phyloP scores from a whole-genome alignment of 2,329 filamentous ascomycete species.

The Pseudogymnoascus sp. region DNA sequence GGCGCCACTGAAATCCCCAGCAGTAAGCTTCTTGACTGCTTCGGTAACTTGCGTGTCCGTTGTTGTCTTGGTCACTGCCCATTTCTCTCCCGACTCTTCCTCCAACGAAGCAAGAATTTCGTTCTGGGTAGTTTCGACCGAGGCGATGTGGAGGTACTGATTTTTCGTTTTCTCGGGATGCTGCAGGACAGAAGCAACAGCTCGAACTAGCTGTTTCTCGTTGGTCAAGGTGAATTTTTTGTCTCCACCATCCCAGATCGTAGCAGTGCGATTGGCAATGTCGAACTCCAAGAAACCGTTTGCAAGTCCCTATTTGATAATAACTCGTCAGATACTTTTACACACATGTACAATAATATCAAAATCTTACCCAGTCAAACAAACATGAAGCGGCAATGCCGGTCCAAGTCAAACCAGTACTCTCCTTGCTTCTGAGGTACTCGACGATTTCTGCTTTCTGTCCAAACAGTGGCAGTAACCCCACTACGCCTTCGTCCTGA shows the following conservation, averaged over 20 bases:
- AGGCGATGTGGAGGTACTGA: conserved; percentile 26
- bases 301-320: conserved; percentile 33
- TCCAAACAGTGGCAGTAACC: conserved; percentile 27
- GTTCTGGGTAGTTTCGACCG: conserved; percentile 28
- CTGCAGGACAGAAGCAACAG: conserved; percentile 26
- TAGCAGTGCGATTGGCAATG: conserved; percentile 39
- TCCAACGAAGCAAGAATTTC: conserved; percentile 26
- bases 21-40: conserved; percentile 17
- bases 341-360: no score
- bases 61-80: conserved; percentile 17
- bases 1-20: conserved; percentile 22
- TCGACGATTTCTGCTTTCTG: conserved; percentile 33
- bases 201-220: conserved; percentile 25
- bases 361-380: conserved; percentile 37
- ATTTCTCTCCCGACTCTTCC: conserved; percentile 25
- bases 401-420: conserved; percentile 36
- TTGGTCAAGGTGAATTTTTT: conserved; percentile 26
- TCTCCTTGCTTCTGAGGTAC: conserved; percentile 31
- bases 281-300: conserved; percentile 45
- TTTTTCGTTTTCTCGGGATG: conserved; percentile 29
- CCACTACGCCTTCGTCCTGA: conserved; percentile 27
- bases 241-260: conserved; percentile 28
- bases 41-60: conserved; percentile 14
- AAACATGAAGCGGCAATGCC: conserved; percentile 38
- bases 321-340: no score